Evolutionary conservation across 129 eudicot genomes (phyloP), one percentile per base, ranked within the genome.

Genomic region (Lonicera japonica): DNA sequence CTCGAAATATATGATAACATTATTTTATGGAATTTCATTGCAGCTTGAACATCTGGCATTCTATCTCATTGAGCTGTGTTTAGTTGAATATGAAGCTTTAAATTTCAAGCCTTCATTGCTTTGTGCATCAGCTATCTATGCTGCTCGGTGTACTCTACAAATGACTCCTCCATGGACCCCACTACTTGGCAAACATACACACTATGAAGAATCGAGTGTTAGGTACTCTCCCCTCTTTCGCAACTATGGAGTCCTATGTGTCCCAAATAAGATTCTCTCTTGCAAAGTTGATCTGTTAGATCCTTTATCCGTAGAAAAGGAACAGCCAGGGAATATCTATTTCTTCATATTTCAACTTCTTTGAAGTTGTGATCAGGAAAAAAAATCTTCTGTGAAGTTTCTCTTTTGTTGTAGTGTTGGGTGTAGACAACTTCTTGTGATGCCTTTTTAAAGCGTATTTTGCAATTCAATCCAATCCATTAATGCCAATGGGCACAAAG

Each of bases 91-190:
- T 38, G 91, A 92, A 71, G 92, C 95, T 21, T 68, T 92, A 71
- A 79, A 72, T 45, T 88, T 85, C 85, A 85, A 83, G 82, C 89
- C 99, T 36, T 92, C 99, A 22, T 40, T 92, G 69, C 70, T 92
- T 38, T 92, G 95, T 54, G 99, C 96, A 65, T 87, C 99, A 53
- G 95, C 99, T 29, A 85, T 92, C 55, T 92, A 92, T 70, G 77
- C 85, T 54, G 95, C 99, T 47, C 81, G 95, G 58, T 78, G 95
- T 66, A 87, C 95, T 16, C 62, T 88, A 65, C 72, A 85, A 17
- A 59, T 80, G 69, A 19, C 65, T 64, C 96, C 99, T 12, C 46
- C 84, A 40, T 92, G 98, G 98, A 84, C 98, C 64, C 88, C 95
- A 68, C 87, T 87, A 54, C 86, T 92, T 45, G 60, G 72, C 65